Evolutionary conservation across 768 basidiomycete genomes (phyloP).

Genomic region (Lactarius quietus): DNA sequence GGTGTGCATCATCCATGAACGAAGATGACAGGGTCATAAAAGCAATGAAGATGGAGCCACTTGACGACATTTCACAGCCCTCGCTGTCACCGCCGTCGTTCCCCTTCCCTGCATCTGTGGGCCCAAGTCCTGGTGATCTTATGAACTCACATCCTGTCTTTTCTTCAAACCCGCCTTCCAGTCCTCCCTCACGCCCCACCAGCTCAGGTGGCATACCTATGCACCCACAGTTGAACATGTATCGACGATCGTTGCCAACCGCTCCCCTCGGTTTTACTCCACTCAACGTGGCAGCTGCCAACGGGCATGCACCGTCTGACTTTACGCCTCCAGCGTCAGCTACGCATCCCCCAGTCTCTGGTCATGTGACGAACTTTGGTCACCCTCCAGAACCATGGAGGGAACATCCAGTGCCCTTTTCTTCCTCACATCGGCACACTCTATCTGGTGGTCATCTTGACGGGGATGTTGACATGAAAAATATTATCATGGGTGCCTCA

Average conservation of each 20-base stretch:
- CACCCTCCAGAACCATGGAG: slow-evolving; percentile 28
- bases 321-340: slow-evolving; percentile 27
- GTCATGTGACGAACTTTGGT: slow-evolving; percentile 34
- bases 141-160: slow-evolving; percentile 23
- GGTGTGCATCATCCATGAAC: slow-evolving; percentile 46
- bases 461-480: slow-evolving; percentile 26
- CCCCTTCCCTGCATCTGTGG: slow-evolving; percentile 26
- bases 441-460: slow-evolving; percentile 30
- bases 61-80: slow-evolving; percentile 38
- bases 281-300: slow-evolving; percentile 26
- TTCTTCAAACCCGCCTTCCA: slow-evolving; percentile 26
- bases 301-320: slow-evolving; percentile 27
- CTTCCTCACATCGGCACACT: slow-evolving; percentile 31
- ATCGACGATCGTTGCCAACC: slow-evolving; percentile 13
- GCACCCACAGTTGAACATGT: slow-evolving; percentile 27
- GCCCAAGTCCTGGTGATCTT: slow-evolving; percentile 21
- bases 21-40: slow-evolving; percentile 44
- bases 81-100: slow-evolving; percentile 22
- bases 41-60: slow-evolving; percentile 48
- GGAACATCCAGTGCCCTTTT: slow-evolving; percentile 17
- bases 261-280: slow-evolving; percentile 26
- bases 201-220: slow-evolving; percentile 34
- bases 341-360: slow-evolving; percentile 27
- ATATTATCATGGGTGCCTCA: slow-evolving; percentile 15
- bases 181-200: slow-evolving; percentile 33